Percentiles rank a stretch among this genome's conserved stretches.
phyloP scores from a whole-genome alignment of 768 basidiomycete species.

The Leccinellum rugosiceps region DNA sequence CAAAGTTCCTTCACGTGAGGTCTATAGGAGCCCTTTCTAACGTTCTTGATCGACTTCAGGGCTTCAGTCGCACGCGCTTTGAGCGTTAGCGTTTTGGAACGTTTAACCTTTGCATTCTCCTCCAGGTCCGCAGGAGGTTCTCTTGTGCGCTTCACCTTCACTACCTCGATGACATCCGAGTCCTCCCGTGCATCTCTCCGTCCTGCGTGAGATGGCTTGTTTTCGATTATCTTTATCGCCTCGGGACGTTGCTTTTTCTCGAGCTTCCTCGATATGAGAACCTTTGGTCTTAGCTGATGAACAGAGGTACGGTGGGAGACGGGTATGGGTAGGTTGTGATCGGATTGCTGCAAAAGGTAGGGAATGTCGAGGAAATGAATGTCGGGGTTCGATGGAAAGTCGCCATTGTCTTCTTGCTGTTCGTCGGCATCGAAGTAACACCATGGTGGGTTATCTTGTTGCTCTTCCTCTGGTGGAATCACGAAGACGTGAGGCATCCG shows the following conservation, averaged over 20 bases:
- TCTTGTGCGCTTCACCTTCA: constrained; percentile 48
- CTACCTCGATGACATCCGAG: constrained; percentile 55
- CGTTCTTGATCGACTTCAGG: constrained; percentile 44
- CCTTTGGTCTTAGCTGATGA: constrained; percentile 9
- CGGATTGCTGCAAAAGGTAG: constrained; percentile 17
- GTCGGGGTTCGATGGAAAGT: constrained; percentile 24
- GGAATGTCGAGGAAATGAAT: constrained; percentile 35
- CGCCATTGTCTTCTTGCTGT: constrained; percentile 18
- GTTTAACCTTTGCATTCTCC: constrained; percentile 26
- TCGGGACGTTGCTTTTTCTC: constrained; percentile 33
- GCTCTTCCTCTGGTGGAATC: constrained; percentile 58
- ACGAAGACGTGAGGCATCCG: constrained; percentile 52
- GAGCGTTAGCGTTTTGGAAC: constrained; percentile 45
- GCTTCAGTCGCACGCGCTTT: constrained; percentile 46
- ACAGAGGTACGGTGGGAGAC: constrained; percentile 4
- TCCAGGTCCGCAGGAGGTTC: constrained; percentile 21
- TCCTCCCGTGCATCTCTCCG: constrained; percentile 42
- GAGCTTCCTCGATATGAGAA: constrained; percentile 18
- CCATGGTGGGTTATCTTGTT: constrained; percentile 44
- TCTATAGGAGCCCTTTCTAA: constrained; percentile 35
- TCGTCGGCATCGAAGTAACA: constrained; percentile 54
- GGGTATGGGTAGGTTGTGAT: constrained; percentile 1
- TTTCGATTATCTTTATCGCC: constrained; percentile 23
- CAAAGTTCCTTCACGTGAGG: constrained; percentile 40
- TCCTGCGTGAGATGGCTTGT: constrained; percentile 12